Conservation (phyloP, 306 rosid genomes). For the Cajanus cajan region DNA sequence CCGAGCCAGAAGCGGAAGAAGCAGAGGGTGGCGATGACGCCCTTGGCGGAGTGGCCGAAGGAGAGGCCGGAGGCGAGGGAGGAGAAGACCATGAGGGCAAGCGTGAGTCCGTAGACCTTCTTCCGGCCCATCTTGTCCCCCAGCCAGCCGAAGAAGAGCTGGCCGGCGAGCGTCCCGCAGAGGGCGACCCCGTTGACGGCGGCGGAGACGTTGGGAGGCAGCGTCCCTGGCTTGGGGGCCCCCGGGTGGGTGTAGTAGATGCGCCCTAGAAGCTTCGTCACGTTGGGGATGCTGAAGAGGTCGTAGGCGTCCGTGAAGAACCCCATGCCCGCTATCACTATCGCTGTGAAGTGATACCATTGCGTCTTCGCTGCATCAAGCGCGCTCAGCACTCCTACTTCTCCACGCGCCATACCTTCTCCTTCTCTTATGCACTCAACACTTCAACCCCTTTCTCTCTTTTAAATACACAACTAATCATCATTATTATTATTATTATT, state of each 20-base stretch:
- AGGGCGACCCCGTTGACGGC: slow-evolving; percentile 36
- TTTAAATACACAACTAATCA: too few species aligned
- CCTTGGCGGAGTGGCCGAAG: slow-evolving; percentile 25
- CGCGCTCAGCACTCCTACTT: slow-evolving; percentile 30
- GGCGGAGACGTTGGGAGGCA: slow-evolving; percentile 32
- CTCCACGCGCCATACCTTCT: slow-evolving; percentile 11
- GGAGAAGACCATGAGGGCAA: slow-evolving; percentile 25
- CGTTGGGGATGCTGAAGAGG: slow-evolving; percentile 33
- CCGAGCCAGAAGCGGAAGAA: slow-evolving; percentile 31
- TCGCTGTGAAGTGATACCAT: slow-evolving; percentile 1
- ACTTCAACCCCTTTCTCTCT: too few species aligned
- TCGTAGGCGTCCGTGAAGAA: slow-evolving; percentile 42
- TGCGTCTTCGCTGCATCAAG: slow-evolving; percentile 36
- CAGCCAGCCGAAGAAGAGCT: slow-evolving; percentile 32
- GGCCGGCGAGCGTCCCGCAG: slow-evolving; percentile 22
- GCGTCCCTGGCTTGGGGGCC: slow-evolving; percentile 26
- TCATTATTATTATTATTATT: too few species aligned
- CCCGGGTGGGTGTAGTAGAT: slow-evolving; percentile 25
- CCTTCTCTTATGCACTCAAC: too few species aligned
- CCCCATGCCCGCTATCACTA: slow-evolving; percentile 38
- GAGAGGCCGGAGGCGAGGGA: slow-evolving; percentile 40
- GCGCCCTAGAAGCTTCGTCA: slow-evolving; percentile 27
- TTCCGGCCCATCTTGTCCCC: slow-evolving; percentile 39
- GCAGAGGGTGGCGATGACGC: slow-evolving; percentile 16
- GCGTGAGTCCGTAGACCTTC: slow-evolving; percentile 34